Conservation (phyloP, 106 monocot species). For the Dendrobium officinale region DNA sequence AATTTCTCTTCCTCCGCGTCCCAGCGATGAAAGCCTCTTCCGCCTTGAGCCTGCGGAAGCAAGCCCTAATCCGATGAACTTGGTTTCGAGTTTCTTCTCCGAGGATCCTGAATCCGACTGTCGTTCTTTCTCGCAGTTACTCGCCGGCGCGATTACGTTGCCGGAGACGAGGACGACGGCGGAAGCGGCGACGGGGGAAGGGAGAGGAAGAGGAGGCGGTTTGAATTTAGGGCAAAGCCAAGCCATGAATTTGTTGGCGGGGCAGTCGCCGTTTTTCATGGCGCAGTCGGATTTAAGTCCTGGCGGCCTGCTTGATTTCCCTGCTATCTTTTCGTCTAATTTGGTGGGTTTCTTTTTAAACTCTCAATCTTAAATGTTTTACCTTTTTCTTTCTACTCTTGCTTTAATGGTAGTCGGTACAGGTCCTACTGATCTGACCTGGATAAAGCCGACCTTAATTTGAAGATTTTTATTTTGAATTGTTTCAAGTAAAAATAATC, state of each 20-base stretch:
- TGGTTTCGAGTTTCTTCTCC: conserved; percentile 34
- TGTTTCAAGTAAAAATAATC: neutral
- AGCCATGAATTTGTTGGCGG: conserved; percentile 8
- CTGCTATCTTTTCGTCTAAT: conserved; percentile 16
- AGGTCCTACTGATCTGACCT: neutral
- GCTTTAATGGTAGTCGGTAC: neutral
- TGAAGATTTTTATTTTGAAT: neutral
- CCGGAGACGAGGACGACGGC: conserved; percentile 11
- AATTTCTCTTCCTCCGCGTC: conserved; percentile 22
- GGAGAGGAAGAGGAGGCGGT: conserved; percentile 6
- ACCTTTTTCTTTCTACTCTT: neutral
- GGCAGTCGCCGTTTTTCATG: conserved; percentile 17
- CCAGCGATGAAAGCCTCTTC: conserved; percentile 24
- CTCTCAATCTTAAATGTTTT: neutral
- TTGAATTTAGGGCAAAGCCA: conserved; percentile 6
- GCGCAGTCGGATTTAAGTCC: conserved; percentile 28
- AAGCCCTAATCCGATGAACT: conserved; percentile 34
- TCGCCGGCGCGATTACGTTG: conserved; percentile 34
- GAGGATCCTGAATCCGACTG: conserved; percentile 25
- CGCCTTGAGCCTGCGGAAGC: conserved; percentile 11
- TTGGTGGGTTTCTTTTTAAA: neutral
- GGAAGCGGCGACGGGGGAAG: neutral
- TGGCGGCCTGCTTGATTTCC: conserved; percentile 25
- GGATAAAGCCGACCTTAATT: neutral
- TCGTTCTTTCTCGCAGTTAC: conserved; percentile 42